Evolutionary conservation across 768 basidiomycete genomes (phyloP).

Genomic region (Podaxis pistillaris): DNA sequence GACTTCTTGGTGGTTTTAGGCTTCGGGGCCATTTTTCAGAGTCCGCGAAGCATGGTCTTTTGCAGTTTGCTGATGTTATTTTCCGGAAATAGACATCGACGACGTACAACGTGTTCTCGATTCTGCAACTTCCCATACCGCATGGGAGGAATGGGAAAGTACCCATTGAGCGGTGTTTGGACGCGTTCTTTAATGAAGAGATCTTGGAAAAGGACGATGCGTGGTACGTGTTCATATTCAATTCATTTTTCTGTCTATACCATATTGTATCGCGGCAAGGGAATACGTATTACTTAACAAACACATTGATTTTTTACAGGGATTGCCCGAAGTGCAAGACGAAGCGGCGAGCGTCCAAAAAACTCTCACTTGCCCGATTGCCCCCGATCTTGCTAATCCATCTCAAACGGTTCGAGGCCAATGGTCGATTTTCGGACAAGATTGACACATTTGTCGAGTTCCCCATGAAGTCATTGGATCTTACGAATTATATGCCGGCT

Average conservation of each 20-base stretch:
- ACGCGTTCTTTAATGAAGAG: constrained; percentile 88
- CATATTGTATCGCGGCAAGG: neutral
- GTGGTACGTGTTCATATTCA: constrained; percentile 57
- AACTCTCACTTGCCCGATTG: constrained; percentile 84
- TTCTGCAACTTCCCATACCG: constrained; percentile 88
- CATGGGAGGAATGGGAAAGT: constrained; percentile 58
- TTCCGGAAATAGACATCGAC: constrained; percentile 75
- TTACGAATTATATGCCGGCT: constrained; percentile 83
- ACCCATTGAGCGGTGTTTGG: constrained; percentile 76
- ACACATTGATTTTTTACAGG: constrained; percentile 41
- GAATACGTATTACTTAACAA: neutral
- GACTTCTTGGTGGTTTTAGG: neutral
- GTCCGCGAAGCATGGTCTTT: neutral
- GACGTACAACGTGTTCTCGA: constrained; percentile 96
- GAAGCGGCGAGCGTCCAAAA: constrained; percentile 83
- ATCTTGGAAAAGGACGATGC: constrained; percentile 91
- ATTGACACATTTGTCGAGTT: constrained; percentile 94
- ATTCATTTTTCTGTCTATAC: neutral
- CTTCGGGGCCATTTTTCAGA: constrained; percentile 3
- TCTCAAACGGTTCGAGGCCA: constrained; percentile 88
- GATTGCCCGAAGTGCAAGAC: constrained; percentile 94
- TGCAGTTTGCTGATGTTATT: neutral
- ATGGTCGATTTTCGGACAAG: constrained; percentile 93
- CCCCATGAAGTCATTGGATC: constrained; percentile 60
- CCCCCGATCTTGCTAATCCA: constrained; percentile 93